These are phyloP conservation scores for Trichoderma pleuroti DNA, from an alignment of 2,329 filamentous ascomycete species.

Conservation along the genomic window DNA sequence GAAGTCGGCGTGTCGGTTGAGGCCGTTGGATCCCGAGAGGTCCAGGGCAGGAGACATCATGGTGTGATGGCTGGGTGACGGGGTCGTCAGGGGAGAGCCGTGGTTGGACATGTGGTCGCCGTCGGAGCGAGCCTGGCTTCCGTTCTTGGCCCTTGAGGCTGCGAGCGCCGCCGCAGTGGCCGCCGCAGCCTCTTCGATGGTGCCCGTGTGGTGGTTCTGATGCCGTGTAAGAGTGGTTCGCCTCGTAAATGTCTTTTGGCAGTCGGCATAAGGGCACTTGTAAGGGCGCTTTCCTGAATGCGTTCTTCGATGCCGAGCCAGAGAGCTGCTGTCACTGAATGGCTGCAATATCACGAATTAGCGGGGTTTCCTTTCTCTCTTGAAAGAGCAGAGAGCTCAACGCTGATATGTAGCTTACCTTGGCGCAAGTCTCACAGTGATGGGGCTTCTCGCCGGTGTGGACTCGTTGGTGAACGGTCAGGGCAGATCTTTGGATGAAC, in stretches of 20 bases:
- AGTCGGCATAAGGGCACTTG: conserved; percentile 95
- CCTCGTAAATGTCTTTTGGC: conserved; percentile 96
- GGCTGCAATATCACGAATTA: conserved; percentile 45
- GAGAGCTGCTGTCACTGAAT: conserved; percentile 92
- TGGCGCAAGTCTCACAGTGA: conserved; percentile 93
- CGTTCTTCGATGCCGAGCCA: conserved; percentile 89
- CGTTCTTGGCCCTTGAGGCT: conserved; percentile 41
- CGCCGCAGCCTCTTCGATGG: conserved; percentile 86
- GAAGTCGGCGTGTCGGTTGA: conserved; percentile 68
- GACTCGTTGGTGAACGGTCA: conserved; percentile 92
- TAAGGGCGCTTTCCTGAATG: conserved; percentile 95
- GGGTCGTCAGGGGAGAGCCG: conserved; percentile 72
- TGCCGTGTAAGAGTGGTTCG: conserved; percentile 93
- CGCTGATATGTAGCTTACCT: conserved; percentile 56
- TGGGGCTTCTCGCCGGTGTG: conserved; percentile 98
- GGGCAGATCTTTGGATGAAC: conserved; percentile 92
- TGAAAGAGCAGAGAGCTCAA: not conserved
- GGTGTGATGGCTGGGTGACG: conserved; percentile 75
- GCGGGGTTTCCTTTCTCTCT: not conserved
- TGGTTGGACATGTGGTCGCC: conserved; percentile 68
- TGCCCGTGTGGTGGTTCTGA: conserved; percentile 93
- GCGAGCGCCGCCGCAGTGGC: conserved; percentile 85
- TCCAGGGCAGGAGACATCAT: conserved; percentile 76
- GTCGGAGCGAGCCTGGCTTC: conserved; percentile 58
- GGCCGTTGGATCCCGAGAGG: conserved; percentile 62